Percentiles rank a stretch among this genome's conserved stretches.
These are phyloP conservation scores for Spatholobus suberectus DNA, from an alignment of 306 rosid genomes.

Conservation along the genomic window DNA sequence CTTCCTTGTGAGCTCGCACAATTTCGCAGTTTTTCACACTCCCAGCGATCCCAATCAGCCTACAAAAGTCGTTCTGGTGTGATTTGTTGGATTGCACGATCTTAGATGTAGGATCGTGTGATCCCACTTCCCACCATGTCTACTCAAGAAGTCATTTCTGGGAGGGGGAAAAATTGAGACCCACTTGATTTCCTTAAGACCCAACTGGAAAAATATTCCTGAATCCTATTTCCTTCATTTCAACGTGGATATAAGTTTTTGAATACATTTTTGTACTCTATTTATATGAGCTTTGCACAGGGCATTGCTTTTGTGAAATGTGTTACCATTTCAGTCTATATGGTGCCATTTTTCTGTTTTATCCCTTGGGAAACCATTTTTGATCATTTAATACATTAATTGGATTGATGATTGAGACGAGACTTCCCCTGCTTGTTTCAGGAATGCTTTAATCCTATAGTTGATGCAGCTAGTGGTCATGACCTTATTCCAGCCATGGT, in stretches of 20 bases:
- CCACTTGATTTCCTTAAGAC: no score
- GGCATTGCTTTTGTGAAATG: not conserved
- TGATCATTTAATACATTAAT: constrained; percentile 1
- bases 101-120: not conserved
- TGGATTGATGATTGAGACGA: constrained; percentile 31
- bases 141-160: not conserved
- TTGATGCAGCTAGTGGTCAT: constrained; percentile 80
- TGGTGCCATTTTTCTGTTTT: constrained; percentile 22
- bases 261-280: not conserved
- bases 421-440: constrained; percentile 45
- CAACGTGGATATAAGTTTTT: not conserved
- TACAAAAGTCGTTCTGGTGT: not conserved
- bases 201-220: not conserved
- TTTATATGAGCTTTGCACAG: not conserved
- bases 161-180: not conserved
- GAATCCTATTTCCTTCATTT: not conserved
- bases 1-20: not conserved
- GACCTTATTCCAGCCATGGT: constrained; percentile 98
- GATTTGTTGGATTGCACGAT: not conserved
- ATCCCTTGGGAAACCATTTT: constrained; percentile 15
- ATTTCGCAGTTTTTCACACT: not conserved
- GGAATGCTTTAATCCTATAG: constrained; percentile 95
- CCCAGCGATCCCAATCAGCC: not conserved
- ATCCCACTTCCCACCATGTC: not conserved
- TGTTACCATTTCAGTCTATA: constrained; percentile 1